Evolutionary conservation across 805 yeast genomes (phyloP).

Genomic region (Blastobotrys chiropterorum): DNA sequence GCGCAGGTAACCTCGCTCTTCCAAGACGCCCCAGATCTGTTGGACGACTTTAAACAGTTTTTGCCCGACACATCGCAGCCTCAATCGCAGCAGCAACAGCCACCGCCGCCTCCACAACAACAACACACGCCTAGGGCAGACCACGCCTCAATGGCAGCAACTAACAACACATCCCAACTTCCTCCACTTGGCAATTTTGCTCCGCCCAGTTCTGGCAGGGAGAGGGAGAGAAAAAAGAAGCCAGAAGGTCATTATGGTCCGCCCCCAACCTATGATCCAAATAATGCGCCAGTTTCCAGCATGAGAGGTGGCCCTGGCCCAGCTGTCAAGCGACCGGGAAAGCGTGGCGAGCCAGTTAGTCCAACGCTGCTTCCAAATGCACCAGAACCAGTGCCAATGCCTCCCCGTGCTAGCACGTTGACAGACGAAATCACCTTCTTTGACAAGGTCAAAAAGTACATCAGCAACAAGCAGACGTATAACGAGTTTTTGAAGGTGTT

Average conservation of each 20-base stretch:
- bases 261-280: slow-evolving; percentile 4
- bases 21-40: slow-evolving; percentile 86
- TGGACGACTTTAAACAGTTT: slow-evolving; percentile 92
- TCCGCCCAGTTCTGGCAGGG: slow-evolving; percentile 48
- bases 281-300: slow-evolving; percentile 17
- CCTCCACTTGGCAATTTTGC: slow-evolving; percentile 90
- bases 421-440: slow-evolving; percentile 85
- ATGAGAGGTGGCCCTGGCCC: slow-evolving; percentile 18
- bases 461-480: slow-evolving; percentile 84
- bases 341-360: slow-evolving; percentile 28
- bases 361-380: slow-evolving; percentile 79
- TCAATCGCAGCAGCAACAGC: slow-evolving; percentile 29
- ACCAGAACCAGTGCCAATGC: slow-evolving; percentile 66
- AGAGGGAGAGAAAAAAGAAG: slow-evolving; percentile 25
- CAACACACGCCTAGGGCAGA: slow-evolving; percentile 34
- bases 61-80: slow-evolving; percentile 71
- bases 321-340: slow-evolving; percentile 3
- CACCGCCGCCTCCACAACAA: slow-evolving; percentile 10
- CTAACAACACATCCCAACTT: slow-evolving; percentile 40
- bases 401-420: slow-evolving; percentile 51
- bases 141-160: slow-evolving; percentile 28
- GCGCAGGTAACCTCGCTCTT: slow-evolving; percentile 85
- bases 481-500: slow-evolving; percentile 86
- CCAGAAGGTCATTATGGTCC: slow-evolving; percentile 16
- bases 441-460: slow-evolving; percentile 82